phyloP scores from a whole-genome alignment of 2,329 filamentous ascomycete species.

The Fusarium musae region DNA sequence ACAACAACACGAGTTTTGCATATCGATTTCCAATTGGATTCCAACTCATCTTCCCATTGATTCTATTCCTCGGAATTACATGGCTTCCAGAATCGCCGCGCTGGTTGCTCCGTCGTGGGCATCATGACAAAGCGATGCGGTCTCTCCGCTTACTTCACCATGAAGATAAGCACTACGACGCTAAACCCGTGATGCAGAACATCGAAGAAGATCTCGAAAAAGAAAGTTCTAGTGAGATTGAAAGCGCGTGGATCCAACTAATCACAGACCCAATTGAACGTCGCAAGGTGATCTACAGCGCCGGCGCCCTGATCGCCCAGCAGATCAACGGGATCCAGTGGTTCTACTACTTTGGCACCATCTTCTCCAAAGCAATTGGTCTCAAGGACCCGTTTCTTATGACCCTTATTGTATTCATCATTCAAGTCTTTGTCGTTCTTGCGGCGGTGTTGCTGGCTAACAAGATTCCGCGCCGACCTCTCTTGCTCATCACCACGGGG shows the following conservation, averaged over 20 bases:
- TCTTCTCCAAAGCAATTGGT: constrained; percentile 57
- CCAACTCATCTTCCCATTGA: constrained; percentile 44
- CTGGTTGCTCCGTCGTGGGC: constrained; percentile 52
- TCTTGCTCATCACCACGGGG: constrained; percentile 52
- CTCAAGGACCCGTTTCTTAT: constrained; percentile 55
- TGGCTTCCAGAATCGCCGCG: constrained; percentile 47
- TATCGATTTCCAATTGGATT: constrained; percentile 50
- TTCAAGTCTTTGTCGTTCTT: constrained; percentile 56
- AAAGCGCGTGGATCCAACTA: constrained; percentile 54
- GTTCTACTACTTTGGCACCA: constrained; percentile 57
- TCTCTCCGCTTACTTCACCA: constrained; percentile 57
- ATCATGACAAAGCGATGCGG: constrained; percentile 51
- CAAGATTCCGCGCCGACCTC: constrained; percentile 52
- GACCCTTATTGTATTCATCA: constrained; percentile 54
- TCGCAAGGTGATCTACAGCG: constrained; percentile 57
- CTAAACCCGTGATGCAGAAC: constrained; percentile 50
- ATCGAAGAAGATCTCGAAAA: constrained; percentile 58
- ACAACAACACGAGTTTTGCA: constrained; percentile 46
- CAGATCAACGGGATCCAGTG: constrained; percentile 62
- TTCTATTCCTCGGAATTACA: constrained; percentile 33
- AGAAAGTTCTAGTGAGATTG: constrained; percentile 43
- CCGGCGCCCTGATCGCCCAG: constrained; percentile 57
- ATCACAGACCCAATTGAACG: constrained; percentile 57
- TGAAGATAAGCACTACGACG: constrained; percentile 51
- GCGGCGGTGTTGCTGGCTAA: constrained; percentile 54